A percentile compares a stretch with the other conserved stretches of the same genome.
phyloP scores from a whole-genome alignment of 164 flowering plant species.

The Vitis amurensis region DNA sequence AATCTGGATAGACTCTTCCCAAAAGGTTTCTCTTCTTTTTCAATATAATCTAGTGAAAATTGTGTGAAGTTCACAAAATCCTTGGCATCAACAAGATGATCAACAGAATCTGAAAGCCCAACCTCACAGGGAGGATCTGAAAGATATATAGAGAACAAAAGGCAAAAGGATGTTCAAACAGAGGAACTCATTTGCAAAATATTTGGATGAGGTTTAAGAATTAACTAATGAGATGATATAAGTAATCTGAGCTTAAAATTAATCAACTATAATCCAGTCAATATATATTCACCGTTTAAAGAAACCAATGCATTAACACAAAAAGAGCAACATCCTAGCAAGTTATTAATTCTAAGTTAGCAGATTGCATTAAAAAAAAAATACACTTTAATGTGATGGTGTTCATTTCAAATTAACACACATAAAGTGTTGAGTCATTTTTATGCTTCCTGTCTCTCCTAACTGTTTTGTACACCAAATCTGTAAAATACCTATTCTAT shows the following conservation, averaged over 20 bases:
- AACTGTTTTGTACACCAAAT: too few species aligned
- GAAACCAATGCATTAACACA: too few species aligned
- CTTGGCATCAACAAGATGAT: conserved; percentile 57
- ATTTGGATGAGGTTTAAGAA: neutral
- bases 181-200: neutral
- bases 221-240: neutral
- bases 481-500: too few species aligned
- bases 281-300: too few species aligned
- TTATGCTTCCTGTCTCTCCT: too few species aligned
- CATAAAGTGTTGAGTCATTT: too few species aligned
- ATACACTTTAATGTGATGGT: too few species aligned
- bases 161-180: conserved; percentile 6
- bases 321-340: too few species aligned
- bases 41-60: conserved; percentile 59
- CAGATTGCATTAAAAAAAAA: too few species aligned
- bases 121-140: conserved; percentile 82
- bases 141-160: conserved; percentile 8
- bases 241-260: neutral
- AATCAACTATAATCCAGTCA: too few species aligned
- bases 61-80: conserved; percentile 47
- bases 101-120: conserved; percentile 50
- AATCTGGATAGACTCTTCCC: conserved; percentile 46
- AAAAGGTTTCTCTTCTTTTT: conserved; percentile 42
- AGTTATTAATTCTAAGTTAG: too few species aligned
- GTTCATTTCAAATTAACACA: too few species aligned